These are phyloP conservation scores for Puccinia hordei DNA, from an alignment of 1,284 basidiomycete species.

Conservation along the genomic window DNA sequence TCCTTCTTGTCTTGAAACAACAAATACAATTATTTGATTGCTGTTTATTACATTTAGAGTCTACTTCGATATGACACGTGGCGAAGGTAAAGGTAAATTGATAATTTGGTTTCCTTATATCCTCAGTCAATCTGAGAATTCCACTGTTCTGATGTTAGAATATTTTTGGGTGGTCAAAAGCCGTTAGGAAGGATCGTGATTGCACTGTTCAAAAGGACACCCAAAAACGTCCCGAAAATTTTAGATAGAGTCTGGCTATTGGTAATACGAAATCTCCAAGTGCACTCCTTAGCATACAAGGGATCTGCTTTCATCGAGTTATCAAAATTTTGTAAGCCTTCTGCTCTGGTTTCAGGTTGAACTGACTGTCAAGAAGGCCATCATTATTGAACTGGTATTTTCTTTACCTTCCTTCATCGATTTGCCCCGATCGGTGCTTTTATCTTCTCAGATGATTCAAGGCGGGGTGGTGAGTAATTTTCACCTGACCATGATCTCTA, in stretches of 20 bases:
- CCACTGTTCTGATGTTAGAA: neutral
- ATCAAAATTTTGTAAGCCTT: slow-evolving; percentile 45
- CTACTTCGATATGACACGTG: slow-evolving; percentile 40
- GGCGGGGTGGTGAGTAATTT: slow-evolving; percentile 43
- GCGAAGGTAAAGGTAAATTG: slow-evolving; percentile 27
- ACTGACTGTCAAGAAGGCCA: too few relatives aligned
- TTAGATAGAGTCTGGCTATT: slow-evolving; percentile 21
- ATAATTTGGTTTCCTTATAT: neutral
- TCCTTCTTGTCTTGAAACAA: too few relatives aligned
- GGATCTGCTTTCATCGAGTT: slow-evolving; percentile 46
- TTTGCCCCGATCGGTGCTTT: neutral
- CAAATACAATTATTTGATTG: too few relatives aligned
- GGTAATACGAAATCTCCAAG: slow-evolving; percentile 17
- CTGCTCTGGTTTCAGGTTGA: too few relatives aligned
- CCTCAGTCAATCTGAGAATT: neutral
- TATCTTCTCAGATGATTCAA: slow-evolving; percentile 40
- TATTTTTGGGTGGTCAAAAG: neutral
- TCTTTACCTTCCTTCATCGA: too few relatives aligned
- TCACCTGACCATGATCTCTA: neutral
- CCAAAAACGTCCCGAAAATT: slow-evolving; percentile 46
- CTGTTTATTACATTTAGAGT: slow-evolving; percentile 32
- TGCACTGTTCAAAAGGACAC: slow-evolving; percentile 46
- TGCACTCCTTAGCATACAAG: slow-evolving; percentile 29
- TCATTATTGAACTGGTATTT: too few relatives aligned
- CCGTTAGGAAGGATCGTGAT: slow-evolving; percentile 42